Percentiles rank a stretch among this genome's conserved stretches.
Evolutionary conservation across 306 rosid species (phyloP).

Genomic region (Prunus kanzakura): DNA sequence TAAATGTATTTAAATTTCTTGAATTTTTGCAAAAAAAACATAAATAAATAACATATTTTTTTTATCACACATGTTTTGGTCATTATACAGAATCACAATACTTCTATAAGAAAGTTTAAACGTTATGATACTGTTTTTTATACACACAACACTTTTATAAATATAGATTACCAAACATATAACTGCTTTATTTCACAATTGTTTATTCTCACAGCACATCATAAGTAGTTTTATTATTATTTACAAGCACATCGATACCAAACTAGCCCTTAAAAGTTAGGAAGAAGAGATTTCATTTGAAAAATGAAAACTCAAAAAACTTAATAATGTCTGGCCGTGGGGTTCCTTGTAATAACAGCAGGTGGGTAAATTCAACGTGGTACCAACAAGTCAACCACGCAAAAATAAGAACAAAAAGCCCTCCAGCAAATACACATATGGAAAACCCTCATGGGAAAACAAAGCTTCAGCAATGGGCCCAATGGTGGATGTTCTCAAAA

Average conservation of each 20-base stretch:
- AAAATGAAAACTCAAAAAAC: neutral
- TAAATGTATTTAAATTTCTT: too few relatives aligned
- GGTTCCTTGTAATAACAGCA: neutral
- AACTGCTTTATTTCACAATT: too few relatives aligned
- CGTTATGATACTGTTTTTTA: too few relatives aligned
- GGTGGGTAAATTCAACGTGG: conserved; percentile 23
- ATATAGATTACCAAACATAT: too few relatives aligned
- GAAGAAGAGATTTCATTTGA: neutral
- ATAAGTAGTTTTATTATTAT: too few relatives aligned
- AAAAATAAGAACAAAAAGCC: conserved; percentile 22
- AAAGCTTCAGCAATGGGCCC: conserved; percentile 14
- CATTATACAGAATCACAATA: too few relatives aligned
- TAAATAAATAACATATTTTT: too few relatives aligned
- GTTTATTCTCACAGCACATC: fast-evolving
- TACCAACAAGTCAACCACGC: conserved; percentile 19
- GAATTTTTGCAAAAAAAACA: too few relatives aligned
- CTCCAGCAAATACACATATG: neutral
- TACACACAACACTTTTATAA: too few relatives aligned
- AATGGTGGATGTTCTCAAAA: conserved; percentile 7
- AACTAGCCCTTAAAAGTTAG: neutral
- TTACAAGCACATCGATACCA: too few relatives aligned
- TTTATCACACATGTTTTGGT: too few relatives aligned
- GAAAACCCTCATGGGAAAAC: conserved; percentile 1
- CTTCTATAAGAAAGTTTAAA: too few relatives aligned
- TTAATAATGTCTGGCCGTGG: neutral